phyloP scores from a whole-genome alignment of 2,329 filamentous ascomycete species.

The Fusarium buxicola region DNA sequence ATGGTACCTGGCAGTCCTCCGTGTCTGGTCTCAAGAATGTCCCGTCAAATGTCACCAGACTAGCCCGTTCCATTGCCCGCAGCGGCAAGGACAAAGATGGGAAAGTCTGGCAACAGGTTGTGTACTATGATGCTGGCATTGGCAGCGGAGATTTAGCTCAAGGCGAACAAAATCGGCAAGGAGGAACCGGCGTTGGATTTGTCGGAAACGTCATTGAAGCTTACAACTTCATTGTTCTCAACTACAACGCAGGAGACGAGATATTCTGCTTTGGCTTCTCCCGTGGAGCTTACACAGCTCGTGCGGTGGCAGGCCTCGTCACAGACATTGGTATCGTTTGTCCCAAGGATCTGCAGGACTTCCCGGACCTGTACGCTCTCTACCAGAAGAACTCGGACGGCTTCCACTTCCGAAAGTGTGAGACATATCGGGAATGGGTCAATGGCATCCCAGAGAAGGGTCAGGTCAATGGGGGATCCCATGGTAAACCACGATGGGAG shows the following conservation, averaged over 20 bases:
- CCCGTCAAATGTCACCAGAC: conserved; percentile 51
- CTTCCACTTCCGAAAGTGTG: conserved; percentile 36
- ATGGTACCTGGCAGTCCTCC: conserved; percentile 51
- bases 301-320: conserved; percentile 48
- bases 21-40: conserved; percentile 43
- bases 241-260: conserved; percentile 48
- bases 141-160: conserved; percentile 41
- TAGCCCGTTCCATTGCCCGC: conserved; percentile 47
- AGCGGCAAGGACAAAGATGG: conserved; percentile 41
- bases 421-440: conserved; percentile 41
- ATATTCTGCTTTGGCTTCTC: conserved; percentile 53
- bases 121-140: conserved; percentile 53
- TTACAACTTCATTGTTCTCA: conserved; percentile 53
- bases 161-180: conserved; percentile 34
- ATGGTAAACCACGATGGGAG: conserved; percentile 26
- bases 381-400: conserved; percentile 41
- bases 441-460: conserved; percentile 37
- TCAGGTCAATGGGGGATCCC: conserved; percentile 19
- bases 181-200: conserved; percentile 45
- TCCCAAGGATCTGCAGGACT: conserved; percentile 43
- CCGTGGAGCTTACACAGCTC: conserved; percentile 53
- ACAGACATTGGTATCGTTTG: conserved; percentile 46
- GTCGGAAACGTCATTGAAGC: conserved; percentile 50
- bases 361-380: conserved; percentile 41
- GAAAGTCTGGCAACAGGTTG: conserved; percentile 50